Conservation (phyloP, 495 filamentous ascomycete species). For the Symbiotaphrina buchneri region DNA sequence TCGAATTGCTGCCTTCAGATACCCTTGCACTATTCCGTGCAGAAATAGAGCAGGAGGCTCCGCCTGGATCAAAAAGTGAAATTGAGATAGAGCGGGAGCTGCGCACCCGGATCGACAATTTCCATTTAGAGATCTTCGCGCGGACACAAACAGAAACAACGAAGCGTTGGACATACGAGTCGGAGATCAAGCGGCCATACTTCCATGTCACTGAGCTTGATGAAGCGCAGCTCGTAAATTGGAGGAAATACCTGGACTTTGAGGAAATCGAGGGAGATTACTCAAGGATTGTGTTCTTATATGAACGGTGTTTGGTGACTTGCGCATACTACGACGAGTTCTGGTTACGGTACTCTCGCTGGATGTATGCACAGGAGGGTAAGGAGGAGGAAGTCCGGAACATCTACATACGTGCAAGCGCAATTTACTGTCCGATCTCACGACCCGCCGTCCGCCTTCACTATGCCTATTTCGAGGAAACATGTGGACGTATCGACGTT, state of each 20-base stretch:
- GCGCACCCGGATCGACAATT: constrained; percentile 52
- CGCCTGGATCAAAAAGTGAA: constrained; percentile 27
- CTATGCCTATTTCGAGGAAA: constrained; percentile 90
- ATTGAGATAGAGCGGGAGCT: constrained; percentile 71
- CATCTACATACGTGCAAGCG: constrained; percentile 77
- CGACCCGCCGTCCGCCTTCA: constrained; percentile 62
- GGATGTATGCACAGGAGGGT: constrained; percentile 66
- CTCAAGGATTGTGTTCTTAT: constrained; percentile 53
- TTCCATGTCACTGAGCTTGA: constrained; percentile 92
- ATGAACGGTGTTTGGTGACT: constrained; percentile 82
- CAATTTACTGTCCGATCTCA: constrained; percentile 65
- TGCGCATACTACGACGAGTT: constrained; percentile 93
- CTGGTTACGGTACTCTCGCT: constrained; percentile 91
- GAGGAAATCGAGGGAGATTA: constrained; percentile 76
- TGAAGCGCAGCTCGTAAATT: constrained; percentile 68
- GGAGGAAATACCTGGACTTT: constrained; percentile 92
- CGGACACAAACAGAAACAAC: constrained; percentile 72
- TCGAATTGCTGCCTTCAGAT: constrained; percentile 48
- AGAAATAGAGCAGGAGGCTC: constrained; percentile 41
- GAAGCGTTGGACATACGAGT: constrained; percentile 88
- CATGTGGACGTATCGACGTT: constrained; percentile 47
- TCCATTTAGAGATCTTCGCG: constrained; percentile 62
- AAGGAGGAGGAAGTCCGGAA: constrained; percentile 85
- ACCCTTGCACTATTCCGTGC: constrained; percentile 41
- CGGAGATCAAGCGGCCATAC: constrained; percentile 87